Evolutionary conservation across 768 basidiomycete species (phyloP).

Genomic region (Galerina sulciceps): DNA sequence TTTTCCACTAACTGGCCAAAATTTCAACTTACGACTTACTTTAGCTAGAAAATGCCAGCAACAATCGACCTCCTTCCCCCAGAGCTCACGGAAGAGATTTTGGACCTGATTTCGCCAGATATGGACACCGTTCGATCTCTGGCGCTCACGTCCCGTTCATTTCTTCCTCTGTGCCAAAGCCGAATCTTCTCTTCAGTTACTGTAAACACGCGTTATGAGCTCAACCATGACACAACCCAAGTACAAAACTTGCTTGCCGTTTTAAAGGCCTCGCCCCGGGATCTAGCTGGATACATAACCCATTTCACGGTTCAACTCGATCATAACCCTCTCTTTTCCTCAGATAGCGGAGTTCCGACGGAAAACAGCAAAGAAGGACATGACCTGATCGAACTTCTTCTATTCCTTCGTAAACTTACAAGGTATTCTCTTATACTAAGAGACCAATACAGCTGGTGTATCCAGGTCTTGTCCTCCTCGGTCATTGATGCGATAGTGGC

Average conservation of each 20-base stretch:
- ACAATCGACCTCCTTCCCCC: neutral
- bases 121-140: neutral
- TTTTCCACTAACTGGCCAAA: too few relatives aligned
- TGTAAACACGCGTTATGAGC: neutral
- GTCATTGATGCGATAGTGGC: neutral
- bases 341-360: too few relatives aligned
- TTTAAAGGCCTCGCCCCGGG: neutral
- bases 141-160: neutral
- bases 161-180: neutral
- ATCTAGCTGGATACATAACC: neutral
- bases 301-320: neutral
- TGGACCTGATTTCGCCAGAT: neutral
- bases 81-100: conserved; percentile 1
- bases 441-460: neutral
- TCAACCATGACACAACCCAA: neutral
- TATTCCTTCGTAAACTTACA: neutral
- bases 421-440: neutral
- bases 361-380: neutral
- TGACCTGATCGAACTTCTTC: neutral
- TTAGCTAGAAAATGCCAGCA: neutral
- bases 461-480: neutral
- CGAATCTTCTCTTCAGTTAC: neutral
- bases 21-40: too few relatives aligned
- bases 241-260: neutral
- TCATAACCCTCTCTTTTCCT: too few relatives aligned